A percentile compares a stretch with the other conserved stretches of the same genome.
These are phyloP conservation scores for Bromus sterilis DNA, from an alignment of 176 grass and related monocot species.

Conservation along the genomic window DNA sequence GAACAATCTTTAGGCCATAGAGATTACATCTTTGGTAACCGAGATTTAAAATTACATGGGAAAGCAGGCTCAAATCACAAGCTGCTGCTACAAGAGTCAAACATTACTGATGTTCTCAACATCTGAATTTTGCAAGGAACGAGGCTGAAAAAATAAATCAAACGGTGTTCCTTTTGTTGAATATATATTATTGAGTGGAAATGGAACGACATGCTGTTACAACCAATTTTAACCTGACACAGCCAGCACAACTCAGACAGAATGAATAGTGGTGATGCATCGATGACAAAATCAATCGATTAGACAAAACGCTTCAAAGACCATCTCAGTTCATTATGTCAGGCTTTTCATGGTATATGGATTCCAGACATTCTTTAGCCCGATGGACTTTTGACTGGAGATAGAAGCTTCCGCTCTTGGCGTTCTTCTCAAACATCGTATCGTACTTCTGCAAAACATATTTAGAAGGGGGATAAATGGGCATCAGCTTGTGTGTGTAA, in stretches of 20 bases:
- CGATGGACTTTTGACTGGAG: conserved; percentile 90
- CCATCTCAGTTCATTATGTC: conserved; percentile 26
- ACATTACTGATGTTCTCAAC: background rate
- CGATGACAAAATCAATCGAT: background rate
- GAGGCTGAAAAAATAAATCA: background rate
- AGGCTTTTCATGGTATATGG: conserved; percentile 39
- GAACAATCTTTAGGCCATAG: too few species aligned
- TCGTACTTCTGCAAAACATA: conserved; percentile 71
- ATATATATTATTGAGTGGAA: conserved; percentile 8
- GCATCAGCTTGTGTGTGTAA: background rate
- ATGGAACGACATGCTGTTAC: background rate
- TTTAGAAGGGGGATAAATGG: background rate
- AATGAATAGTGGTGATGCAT: background rate
- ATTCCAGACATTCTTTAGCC: conserved; percentile 81
- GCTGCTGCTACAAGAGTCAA: background rate
- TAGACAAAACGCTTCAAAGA: background rate
- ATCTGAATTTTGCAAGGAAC: background rate
- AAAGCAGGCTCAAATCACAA: background rate
- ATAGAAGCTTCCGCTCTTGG: conserved; percentile 85
- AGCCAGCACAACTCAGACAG: background rate
- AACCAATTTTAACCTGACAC: conserved; percentile 19
- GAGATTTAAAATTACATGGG: background rate
- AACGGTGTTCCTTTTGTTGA: background rate
- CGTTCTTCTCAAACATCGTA: conserved; percentile 75
- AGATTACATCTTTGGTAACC: background rate